Percentiles rank a stretch among this genome's conserved stretches.
Evolutionary conservation across 352 stramenopile species (phyloP).

Genomic region (Globisporangium paroecandrum): DNA sequence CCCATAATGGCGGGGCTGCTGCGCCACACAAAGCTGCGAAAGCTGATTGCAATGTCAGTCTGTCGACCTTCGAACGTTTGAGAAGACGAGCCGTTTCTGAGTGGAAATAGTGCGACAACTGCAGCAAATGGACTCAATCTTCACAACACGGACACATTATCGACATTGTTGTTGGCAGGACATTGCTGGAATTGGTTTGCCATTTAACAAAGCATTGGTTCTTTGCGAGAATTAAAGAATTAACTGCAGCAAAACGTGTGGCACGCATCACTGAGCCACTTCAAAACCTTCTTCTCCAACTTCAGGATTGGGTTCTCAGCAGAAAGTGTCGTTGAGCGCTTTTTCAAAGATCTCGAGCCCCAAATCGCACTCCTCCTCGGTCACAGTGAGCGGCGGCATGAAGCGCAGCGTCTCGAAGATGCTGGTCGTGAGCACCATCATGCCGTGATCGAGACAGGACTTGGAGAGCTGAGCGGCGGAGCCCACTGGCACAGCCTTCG

Average conservation of each 20-base stretch:
- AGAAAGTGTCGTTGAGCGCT: slow-evolving; percentile 24
- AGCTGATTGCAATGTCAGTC: background rate
- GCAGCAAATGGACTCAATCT: background rate
- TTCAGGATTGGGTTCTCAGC: background rate
- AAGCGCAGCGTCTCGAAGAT: slow-evolving; percentile 92
- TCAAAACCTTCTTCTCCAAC: background rate
- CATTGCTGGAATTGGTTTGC: background rate
- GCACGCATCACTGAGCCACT: background rate
- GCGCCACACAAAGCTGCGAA: background rate
- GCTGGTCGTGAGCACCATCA: slow-evolving; percentile 89
- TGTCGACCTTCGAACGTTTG: background rate
- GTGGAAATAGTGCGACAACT: background rate
- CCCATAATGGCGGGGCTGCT: slow-evolving; percentile 27
- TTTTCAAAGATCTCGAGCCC: slow-evolving; percentile 58
- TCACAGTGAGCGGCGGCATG: slow-evolving; percentile 89
- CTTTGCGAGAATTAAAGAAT: background rate
- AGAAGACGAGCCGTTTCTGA: background rate
- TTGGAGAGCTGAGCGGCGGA: slow-evolving; percentile 70
- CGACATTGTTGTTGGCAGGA: background rate
- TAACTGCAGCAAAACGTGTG: background rate
- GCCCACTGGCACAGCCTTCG: slow-evolving; percentile 35
- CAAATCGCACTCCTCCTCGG: slow-evolving; percentile 64
- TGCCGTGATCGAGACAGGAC: slow-evolving; percentile 78
- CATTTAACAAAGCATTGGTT: background rate
- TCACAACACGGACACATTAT: background rate